A percentile compares a stretch with the other conserved stretches of the same genome.
Conservation (phyloP, 106 monocot species). For the Allium cepa region DNA sequence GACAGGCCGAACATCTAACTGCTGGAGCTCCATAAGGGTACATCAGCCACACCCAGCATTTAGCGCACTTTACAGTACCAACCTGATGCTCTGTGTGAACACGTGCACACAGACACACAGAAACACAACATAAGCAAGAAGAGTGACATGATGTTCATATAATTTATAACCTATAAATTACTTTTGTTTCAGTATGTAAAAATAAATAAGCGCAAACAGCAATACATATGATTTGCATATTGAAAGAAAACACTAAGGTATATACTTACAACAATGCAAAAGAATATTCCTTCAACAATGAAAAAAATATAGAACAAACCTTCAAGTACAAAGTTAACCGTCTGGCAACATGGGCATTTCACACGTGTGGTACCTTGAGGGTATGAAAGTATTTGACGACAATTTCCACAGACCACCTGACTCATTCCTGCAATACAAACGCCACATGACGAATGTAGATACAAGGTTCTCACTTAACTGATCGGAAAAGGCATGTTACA, state of each 20-base stretch:
- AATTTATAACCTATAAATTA: neutral
- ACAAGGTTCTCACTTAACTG: too few species aligned
- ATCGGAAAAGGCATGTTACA: too few species aligned
- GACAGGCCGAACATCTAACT: conserved; percentile 8
- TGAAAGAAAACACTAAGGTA: neutral
- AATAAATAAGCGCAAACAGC: neutral
- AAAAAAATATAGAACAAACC: conserved; percentile 12
- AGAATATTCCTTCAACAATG: neutral
- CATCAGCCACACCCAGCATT: conserved; percentile 7
- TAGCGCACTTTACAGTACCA: conserved; percentile 7
- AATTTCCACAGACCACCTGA: conserved; percentile 60
- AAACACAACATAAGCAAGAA: neutral
- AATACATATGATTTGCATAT: neutral
- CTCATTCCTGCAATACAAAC: conserved; percentile 25
- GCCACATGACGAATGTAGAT: neutral
- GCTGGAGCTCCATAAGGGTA: conserved; percentile 12
- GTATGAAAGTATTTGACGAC: conserved; percentile 37
- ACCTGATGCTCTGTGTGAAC: neutral
- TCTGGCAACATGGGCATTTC: conserved; percentile 37
- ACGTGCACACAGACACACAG: neutral
- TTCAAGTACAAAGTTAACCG: conserved; percentile 43
- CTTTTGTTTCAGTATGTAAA: neutral
- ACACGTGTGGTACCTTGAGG: conserved; percentile 26
- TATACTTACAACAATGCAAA: neutral
- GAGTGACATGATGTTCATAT: too few species aligned